Conservation (phyloP, 2,329 filamentous ascomycete species). For the Clarireedia paspali region DNA sequence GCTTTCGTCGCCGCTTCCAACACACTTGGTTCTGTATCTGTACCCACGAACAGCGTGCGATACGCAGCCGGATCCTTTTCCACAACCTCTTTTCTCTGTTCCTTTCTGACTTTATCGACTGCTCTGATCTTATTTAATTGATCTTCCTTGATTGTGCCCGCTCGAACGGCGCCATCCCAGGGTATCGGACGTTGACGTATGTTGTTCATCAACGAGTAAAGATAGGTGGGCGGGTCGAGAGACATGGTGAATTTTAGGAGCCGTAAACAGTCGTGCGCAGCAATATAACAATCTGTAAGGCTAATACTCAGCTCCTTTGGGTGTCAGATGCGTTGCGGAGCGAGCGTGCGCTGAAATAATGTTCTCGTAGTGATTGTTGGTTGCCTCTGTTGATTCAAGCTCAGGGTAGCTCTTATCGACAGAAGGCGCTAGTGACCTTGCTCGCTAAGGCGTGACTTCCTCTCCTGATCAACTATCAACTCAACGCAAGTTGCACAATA, state of each 20-base stretch:
- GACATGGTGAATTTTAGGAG: constrained; percentile 52
- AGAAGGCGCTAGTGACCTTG: constrained; percentile 6
- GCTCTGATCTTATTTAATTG: constrained; percentile 94
- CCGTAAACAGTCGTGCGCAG: background rate
- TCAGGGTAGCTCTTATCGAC: constrained; percentile 11
- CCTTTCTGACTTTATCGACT: constrained; percentile 91
- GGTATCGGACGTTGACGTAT: constrained; percentile 92
- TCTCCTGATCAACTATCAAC: background rate
- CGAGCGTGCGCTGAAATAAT: background rate
- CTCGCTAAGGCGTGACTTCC: constrained; percentile 6
- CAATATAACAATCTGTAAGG: background rate
- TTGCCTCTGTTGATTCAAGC: constrained; percentile 9
- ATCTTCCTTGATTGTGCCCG: constrained; percentile 86
- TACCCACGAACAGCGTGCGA: constrained; percentile 70
- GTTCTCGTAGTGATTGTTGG: background rate
- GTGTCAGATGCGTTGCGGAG: constrained; percentile 9
- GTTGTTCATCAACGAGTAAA: constrained; percentile 87
- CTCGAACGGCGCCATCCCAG: constrained; percentile 93
- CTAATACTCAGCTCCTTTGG: constrained; percentile 5
- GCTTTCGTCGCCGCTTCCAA: constrained; percentile 64
- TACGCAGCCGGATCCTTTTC: constrained; percentile 76
- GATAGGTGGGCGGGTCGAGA: constrained; percentile 83
- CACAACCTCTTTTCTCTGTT: constrained; percentile 76
- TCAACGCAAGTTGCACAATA: background rate
- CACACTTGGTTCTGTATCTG: constrained; percentile 60